Evolutionary conservation across 176 grass and related monocot genomes (phyloP), one percentile per base, ranked within the genome.

Genomic region (Bothriochloa decipiens): DNA sequence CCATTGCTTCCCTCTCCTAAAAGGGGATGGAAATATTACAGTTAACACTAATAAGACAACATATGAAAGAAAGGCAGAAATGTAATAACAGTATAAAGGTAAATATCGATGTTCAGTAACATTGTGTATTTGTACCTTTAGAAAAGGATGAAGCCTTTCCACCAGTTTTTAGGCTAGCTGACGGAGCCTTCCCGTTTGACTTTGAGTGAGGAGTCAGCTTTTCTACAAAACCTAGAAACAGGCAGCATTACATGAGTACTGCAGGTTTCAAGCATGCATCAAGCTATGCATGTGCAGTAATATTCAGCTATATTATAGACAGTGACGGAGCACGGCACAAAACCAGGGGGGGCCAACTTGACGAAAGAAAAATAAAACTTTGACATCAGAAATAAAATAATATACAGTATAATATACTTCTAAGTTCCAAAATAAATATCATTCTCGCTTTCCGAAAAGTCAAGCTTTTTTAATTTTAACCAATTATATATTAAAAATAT

Each of bases 151-250:
- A 72, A 85, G 78, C 55, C 81, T 88, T 86, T 77, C 74, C 76
- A 68, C 87, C 82, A 77, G 86, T 77, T 78, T 91, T 90, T 37
- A 92, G 77, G 74, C 84, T 87, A 16, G 40, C 71, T 47, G 81
- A 61, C 61, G 88, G 43, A 74, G 82, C 80, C 77, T 95, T 98
- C 75, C 80, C 93, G 20, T 91, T 98, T 74, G 85, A 60, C 85
- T 87, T 91, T 16, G 72, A 63, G 76, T 62, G 64, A 81, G 65
- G 84, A 83, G 68, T 66, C 42, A 20, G 28, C 61, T 90, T 90
- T 83, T 93, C 90, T n/a, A 93, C 28, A 80, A 90, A 91, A 86
- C 80, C 95, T 97, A 82, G 80, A 82, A 76, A 82, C 39, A 85
- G 74, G 35, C 15, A 83, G 25, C 80, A 50, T 53, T 14, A 65